A percentile compares a stretch with the other conserved stretches of the same genome.
These are phyloP conservation scores for Rhodocollybia butyracea DNA, from an alignment of 768 basidiomycete species.

Conservation along the genomic window DNA sequence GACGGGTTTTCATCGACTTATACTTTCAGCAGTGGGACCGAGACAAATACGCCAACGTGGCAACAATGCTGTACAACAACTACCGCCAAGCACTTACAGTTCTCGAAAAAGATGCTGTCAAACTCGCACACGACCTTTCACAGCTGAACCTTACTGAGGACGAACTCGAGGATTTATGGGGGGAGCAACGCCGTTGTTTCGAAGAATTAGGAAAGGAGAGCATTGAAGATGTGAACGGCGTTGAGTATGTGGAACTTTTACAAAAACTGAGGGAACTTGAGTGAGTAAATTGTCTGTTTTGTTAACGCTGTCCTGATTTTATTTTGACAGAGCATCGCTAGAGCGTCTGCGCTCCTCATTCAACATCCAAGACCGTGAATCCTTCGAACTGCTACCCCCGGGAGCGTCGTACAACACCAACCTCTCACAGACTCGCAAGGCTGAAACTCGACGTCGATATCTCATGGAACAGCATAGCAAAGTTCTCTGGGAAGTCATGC, in stretches of 20 bases:
- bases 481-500: constrained; percentile 15
- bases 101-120: constrained; percentile 15
- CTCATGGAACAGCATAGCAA: constrained; percentile 15
- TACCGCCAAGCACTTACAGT: constrained; percentile 41
- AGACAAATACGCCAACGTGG: constrained; percentile 28
- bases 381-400: constrained; percentile 10
- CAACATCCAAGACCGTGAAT: constrained; percentile 10
- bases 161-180: constrained; percentile 19
- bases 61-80: constrained; percentile 29
- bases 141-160: constrained; percentile 68
- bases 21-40: constrained; percentile 30
- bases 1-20: constrained; percentile 24
- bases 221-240: constrained; percentile 21
- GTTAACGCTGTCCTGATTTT: too few species aligned
- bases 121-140: constrained; percentile 48
- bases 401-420: constrained; percentile 10
- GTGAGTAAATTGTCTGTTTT: constrained; percentile 11
- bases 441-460: constrained; percentile 20
- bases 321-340: constrained; percentile 9
- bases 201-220: constrained; percentile 21
- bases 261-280: constrained; percentile 13
- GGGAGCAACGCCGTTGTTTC: constrained; percentile 24
- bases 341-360: constrained; percentile 11
- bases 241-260: constrained; percentile 30
- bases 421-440: constrained; percentile 17